Evolutionary conservation across 306 rosid species (phyloP).

Genomic region (Comarum palustre): DNA sequence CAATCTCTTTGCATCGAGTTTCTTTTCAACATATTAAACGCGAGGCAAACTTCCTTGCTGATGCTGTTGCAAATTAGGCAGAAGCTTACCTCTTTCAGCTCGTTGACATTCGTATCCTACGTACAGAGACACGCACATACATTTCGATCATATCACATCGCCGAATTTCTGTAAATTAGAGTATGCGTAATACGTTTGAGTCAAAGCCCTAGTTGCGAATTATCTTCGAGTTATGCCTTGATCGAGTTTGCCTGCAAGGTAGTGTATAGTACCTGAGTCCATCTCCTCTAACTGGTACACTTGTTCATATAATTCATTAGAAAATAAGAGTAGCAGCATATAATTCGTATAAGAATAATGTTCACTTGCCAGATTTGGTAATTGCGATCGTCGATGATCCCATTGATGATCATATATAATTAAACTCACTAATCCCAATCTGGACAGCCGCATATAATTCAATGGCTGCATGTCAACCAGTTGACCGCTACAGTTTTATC

Average conservation of each 20-base stretch:
- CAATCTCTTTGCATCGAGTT: too few relatives aligned
- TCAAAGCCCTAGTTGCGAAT: neutral
- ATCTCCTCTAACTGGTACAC: neutral
- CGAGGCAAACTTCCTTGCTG: too few relatives aligned
- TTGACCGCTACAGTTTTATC: neutral
- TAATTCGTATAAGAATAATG: neutral
- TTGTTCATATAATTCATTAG: neutral
- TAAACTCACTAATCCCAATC: neutral
- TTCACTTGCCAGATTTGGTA: neutral
- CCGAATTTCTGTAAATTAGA: neutral
- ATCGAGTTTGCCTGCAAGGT: constrained; percentile 6
- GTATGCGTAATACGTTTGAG: neutral
- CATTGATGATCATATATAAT: neutral
- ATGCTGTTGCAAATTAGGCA: too few relatives aligned
- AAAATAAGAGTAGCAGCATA: neutral
- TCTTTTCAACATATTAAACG: too few relatives aligned
- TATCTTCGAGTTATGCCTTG: neutral
- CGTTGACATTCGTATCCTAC: too few relatives aligned
- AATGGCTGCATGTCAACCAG: neutral
- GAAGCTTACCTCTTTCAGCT: too few relatives aligned
- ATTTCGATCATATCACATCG: neutral
- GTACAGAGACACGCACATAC: too few relatives aligned
- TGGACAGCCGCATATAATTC: neutral
- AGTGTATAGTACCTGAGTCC: neutral
- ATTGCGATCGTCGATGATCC: neutral